Evolutionary conservation across 441 rosid species (phyloP).

Genomic region (Erodium texanum): DNA sequence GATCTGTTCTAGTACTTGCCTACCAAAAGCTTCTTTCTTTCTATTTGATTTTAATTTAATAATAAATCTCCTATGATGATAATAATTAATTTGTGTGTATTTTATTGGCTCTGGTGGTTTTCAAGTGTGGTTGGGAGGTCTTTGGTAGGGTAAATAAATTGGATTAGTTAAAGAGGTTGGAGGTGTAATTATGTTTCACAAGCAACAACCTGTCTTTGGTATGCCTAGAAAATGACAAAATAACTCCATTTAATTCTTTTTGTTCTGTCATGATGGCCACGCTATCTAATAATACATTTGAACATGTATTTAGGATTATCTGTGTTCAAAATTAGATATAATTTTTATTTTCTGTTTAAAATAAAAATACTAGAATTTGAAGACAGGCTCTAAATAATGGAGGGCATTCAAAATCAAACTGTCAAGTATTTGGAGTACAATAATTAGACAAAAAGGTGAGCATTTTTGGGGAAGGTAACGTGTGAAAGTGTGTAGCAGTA

Average conservation of each 20-base stretch:
- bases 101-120: background rate
- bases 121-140: background rate
- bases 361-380: no score
- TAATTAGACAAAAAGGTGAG: background rate
- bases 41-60: no score
- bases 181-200: background rate
- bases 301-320: no score
- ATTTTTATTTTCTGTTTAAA: no score
- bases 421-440: background rate
- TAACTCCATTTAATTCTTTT: background rate
- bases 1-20: no score
- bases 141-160: background rate
- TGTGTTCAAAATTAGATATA: no score
- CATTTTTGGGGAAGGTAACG: background rate
- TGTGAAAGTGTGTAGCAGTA: background rate
- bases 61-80: no score
- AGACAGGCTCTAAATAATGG: no score
- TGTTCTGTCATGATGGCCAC: no score
- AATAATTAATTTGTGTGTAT: background rate
- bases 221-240: background rate
- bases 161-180: background rate
- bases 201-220: background rate
- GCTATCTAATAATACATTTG: no score
- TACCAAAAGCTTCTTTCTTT: no score
- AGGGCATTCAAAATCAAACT: no score